phyloP scores from a whole-genome alignment of 2,329 filamentous ascomycete species.

The Coniella lustricola region DNA sequence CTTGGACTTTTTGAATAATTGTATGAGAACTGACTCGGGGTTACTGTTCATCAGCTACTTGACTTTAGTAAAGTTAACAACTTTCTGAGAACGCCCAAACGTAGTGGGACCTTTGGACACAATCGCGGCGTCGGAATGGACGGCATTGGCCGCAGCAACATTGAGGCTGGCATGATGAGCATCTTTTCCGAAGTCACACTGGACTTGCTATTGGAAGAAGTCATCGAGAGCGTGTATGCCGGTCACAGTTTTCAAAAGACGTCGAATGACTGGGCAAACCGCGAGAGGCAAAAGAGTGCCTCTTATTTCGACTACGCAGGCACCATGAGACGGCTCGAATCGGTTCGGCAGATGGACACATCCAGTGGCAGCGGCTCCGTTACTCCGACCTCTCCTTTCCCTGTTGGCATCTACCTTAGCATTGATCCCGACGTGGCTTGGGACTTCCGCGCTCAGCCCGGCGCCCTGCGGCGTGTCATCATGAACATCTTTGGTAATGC shows the following conservation, averaged over 20 bases:
- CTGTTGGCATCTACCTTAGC: conserved; percentile 31
- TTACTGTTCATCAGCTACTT: too few relatives aligned
- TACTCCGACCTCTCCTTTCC: neutral
- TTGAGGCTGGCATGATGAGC: conserved; percentile 21
- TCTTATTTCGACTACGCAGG: conserved; percentile 5
- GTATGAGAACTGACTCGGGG: too few relatives aligned
- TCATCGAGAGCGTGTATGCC: conserved; percentile 29
- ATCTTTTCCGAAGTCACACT: conserved; percentile 25
- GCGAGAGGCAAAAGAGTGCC: neutral
- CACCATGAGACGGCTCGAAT: neutral
- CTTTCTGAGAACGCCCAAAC: conserved; percentile 1
- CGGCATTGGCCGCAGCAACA: neutral
- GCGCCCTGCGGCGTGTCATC: conserved; percentile 39
- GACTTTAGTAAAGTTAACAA: conserved; percentile 45
- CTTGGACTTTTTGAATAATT: too few relatives aligned
- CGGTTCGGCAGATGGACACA: conserved; percentile 1
- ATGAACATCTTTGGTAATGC: conserved; percentile 49
- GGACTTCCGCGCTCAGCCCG: conserved; percentile 46
- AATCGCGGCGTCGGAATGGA: neutral
- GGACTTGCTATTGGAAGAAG: conserved; percentile 27
- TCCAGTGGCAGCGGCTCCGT: neutral
- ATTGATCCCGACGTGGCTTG: conserved; percentile 38
- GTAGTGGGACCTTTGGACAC: neutral
- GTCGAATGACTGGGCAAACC: neutral
- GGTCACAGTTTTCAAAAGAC: conserved; percentile 25